phyloP scores from a whole-genome alignment of 768 basidiomycete genomes.

The Serendipita sp. region DNA sequence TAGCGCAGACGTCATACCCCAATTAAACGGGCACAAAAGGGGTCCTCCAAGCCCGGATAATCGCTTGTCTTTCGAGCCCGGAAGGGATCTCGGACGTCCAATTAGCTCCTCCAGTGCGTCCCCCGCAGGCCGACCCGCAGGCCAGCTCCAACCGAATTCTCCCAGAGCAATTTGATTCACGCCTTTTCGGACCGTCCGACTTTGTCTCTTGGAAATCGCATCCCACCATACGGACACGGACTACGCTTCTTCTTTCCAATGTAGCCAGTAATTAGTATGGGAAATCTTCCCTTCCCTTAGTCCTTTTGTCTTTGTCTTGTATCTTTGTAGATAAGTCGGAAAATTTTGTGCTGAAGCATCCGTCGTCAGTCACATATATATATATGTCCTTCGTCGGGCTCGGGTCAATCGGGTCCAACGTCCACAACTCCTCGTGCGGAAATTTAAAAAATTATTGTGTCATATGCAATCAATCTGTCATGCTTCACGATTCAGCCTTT shows the following conservation, averaged over 20 bases:
- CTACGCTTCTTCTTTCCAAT: conserved; percentile 59
- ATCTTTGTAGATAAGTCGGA: background rate
- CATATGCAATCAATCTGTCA: no score
- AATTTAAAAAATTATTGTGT: no score
- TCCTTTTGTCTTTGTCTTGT: background rate
- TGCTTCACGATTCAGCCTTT: no score
- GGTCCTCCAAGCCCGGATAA: background rate
- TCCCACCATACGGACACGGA: conserved; percentile 32
- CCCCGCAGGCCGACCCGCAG: conserved; percentile 27
- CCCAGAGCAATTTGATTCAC: conserved; percentile 35
- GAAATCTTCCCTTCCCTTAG: background rate
- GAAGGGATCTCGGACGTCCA: conserved; percentile 8
- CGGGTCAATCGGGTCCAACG: no score
- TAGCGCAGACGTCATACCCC: background rate
- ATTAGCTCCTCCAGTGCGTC: conserved; percentile 17
- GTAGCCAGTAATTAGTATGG: conserved; percentile 46
- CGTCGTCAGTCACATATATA: conserved; percentile 15
- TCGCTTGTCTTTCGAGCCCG: conserved; percentile 5
- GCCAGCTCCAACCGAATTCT: conserved; percentile 43
- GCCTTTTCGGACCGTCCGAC: conserved; percentile 37
- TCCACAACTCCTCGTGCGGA: no score
- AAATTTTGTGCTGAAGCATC: background rate
- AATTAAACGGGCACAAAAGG: background rate
- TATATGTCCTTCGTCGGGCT: no score
- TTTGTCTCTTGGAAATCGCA: conserved; percentile 43